Evolutionary conservation across 805 yeast genomes (phyloP), one percentile per base, ranked within the genome.

Genomic region (Schwanniomyces sp.): DNA sequence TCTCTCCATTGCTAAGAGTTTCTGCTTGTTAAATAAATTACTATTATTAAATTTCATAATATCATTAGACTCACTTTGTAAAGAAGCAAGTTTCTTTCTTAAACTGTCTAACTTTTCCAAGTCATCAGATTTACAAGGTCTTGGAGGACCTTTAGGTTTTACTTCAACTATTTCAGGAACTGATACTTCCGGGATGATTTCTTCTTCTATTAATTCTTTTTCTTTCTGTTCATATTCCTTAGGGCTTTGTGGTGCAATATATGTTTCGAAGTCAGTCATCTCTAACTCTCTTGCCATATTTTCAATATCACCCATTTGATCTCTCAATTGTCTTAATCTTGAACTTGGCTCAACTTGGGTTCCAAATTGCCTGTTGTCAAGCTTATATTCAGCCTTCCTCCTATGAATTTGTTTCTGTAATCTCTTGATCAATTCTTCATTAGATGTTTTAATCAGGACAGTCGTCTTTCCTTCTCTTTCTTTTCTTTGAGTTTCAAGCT

Each of bases 281-380:
- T 92, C 97, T 49, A 92, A 74, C 58, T 86, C 88, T 50, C 95
- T 72, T 0, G 97, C 97, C 70, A 88, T 88, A 41, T 80, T 79
- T 61, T 88, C 96, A 45, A 91, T 75, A 52, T 81, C 85, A 49
- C 88, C 95, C 96, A 90, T 90, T 61, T 85, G 80, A 56, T 85
- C 88, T 46, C 96, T 75, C 56, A 91, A 73, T 39, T 81, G 84
- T 50, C 94, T 76, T 44, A 91, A 68, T 53, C 92, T 74, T 2
- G 86, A 79, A 56, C 86, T 86, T 3, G 96, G 96, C 61, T 88
- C 96, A 25, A 84, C 79, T 26, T 76, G 73, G 10, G 78, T 60
- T 42, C 81, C 82, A 68, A 70, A 77, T 53, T 68, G 66, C 39
- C 72, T 62, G 49, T 70, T 76, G 43, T 74, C 83, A 43, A 61